phyloP scores from a whole-genome alignment of 2,329 filamentous ascomycete genomes.

The Tolypocladium pustulatum region DNA sequence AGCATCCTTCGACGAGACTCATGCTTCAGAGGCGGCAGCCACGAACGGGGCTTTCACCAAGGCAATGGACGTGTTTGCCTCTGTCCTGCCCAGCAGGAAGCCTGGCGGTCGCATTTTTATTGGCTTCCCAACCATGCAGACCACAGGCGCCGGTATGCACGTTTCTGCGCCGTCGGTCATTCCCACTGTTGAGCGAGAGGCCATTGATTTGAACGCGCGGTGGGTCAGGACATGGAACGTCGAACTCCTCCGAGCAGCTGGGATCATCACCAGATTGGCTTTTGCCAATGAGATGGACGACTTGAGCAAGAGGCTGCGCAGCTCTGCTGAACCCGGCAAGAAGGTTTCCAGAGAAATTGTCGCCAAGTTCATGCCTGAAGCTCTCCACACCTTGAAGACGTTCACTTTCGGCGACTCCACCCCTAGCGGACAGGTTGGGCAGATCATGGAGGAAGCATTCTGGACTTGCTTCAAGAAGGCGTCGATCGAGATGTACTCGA shows the following conservation, averaged over 20 bases:
- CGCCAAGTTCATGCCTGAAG: slow-evolving; percentile 60
- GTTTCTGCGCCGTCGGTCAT: slow-evolving; percentile 94
- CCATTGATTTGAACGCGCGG: slow-evolving; percentile 89
- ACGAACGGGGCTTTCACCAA: slow-evolving; percentile 37
- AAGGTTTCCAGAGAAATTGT: slow-evolving; percentile 55
- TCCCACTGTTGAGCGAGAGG: slow-evolving; percentile 92
- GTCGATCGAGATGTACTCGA: slow-evolving; percentile 80
- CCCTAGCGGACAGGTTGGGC: slow-evolving; percentile 70
- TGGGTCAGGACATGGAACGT: slow-evolving; percentile 94
- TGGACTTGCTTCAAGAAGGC: slow-evolving; percentile 83
- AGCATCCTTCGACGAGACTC: slow-evolving; percentile 75
- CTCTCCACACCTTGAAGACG: slow-evolving; percentile 73
- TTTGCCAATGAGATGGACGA: slow-evolving; percentile 81
- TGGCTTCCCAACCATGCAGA: slow-evolving; percentile 94
- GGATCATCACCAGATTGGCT: slow-evolving; percentile 79
- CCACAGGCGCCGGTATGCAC: slow-evolving; percentile 86
- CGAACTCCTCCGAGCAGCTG: slow-evolving; percentile 83
- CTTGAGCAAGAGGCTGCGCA: slow-evolving; percentile 51
- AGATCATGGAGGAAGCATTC: slow-evolving; percentile 88
- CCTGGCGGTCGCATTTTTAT: slow-evolving; percentile 84
- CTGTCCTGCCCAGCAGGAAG: slow-evolving; percentile 79
- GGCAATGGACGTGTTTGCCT: slow-evolving; percentile 72
- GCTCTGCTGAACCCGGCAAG: slow-evolving; percentile 30
- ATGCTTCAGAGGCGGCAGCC: slow-evolving; percentile 48
- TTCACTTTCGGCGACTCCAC: slow-evolving; percentile 88